Conservation (phyloP, 164 flowering plant species). For the Euptelea pleiosperma region DNA sequence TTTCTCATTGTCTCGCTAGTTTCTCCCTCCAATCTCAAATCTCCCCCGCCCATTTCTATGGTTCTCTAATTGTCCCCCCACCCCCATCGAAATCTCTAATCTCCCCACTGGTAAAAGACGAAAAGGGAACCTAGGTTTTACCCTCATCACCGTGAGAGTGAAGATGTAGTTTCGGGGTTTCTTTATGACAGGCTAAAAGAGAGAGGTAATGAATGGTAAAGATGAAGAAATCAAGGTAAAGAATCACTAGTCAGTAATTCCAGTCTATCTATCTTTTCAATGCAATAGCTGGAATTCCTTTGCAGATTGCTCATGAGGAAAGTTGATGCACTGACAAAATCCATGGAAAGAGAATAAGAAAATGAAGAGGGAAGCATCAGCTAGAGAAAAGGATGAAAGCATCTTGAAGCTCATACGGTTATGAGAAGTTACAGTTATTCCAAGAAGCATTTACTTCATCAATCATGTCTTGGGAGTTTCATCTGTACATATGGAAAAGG, state of each 20-base stretch:
- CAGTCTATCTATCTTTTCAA: neutral
- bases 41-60: too few species aligned
- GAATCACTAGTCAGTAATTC: neutral
- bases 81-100: too few species aligned
- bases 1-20: too few species aligned
- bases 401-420: constrained; percentile 15
- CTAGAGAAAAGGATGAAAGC: constrained; percentile 57
- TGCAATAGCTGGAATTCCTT: too few species aligned
- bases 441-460: constrained; percentile 11
- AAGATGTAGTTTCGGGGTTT: constrained; percentile 78
- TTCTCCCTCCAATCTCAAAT: too few species aligned
- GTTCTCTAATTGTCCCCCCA: too few species aligned
- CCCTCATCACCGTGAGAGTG: too few species aligned
- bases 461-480: constrained; percentile 11
- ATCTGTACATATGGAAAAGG: constrained; percentile 26
- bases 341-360: constrained; percentile 72
- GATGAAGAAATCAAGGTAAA: constrained; percentile 84
- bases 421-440: constrained; percentile 7
- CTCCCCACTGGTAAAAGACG: too few species aligned
- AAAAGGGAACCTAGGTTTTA: too few species aligned
- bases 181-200: constrained; percentile 82
- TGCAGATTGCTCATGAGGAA: constrained; percentile 68
- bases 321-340: constrained; percentile 62
- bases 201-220: constrained; percentile 67
- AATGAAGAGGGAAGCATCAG: constrained; percentile 61